A percentile compares a stretch with the other conserved stretches of the same genome.
These are phyloP conservation scores for Suhomyces taliae DNA, from an alignment of 1,139 yeast species.

Conservation along the genomic window DNA sequence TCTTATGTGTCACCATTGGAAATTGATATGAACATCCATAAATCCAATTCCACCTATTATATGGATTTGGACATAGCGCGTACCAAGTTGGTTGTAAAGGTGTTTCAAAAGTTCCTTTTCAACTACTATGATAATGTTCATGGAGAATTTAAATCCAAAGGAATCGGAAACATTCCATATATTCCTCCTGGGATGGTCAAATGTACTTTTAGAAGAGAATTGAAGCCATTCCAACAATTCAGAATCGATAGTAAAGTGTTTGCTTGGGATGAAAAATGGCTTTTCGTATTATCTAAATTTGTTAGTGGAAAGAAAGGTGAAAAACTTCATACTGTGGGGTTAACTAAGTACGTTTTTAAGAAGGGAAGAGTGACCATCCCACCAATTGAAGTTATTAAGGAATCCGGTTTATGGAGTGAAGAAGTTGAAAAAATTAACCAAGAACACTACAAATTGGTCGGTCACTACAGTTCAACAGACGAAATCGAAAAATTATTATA, in stretches of 20 bases:
- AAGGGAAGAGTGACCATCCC: slow-evolving; percentile 72
- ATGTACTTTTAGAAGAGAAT: slow-evolving; percentile 69
- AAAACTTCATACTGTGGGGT: slow-evolving; percentile 56
- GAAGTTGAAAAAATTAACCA: slow-evolving; percentile 45
- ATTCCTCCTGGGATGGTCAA: slow-evolving; percentile 77
- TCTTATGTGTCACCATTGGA: slow-evolving; percentile 77
- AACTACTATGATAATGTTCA: slow-evolving; percentile 39
- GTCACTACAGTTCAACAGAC: slow-evolving; percentile 30
- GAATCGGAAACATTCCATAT: slow-evolving; percentile 52
- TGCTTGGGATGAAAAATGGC: slow-evolving; percentile 90
- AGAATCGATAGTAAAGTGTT: slow-evolving; percentile 57
- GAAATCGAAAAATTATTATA: slow-evolving; percentile 26
- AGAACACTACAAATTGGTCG: slow-evolving; percentile 29
- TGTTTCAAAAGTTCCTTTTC: slow-evolving; percentile 54
- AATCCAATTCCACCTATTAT: slow-evolving; percentile 83
- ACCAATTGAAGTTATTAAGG: slow-evolving; percentile 59
- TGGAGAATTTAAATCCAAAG: slow-evolving; percentile 28
- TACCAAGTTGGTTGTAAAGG: slow-evolving; percentile 55
- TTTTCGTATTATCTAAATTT: slow-evolving; percentile 68
- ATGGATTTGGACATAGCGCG: slow-evolving; percentile 83
- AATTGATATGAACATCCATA: slow-evolving; percentile 83
- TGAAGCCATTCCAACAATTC: slow-evolving; percentile 64
- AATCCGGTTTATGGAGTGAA: slow-evolving; percentile 57
- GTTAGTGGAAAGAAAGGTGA: slow-evolving; percentile 38
- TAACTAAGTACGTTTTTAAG: slow-evolving; percentile 76